phyloP scores from a whole-genome alignment of 2,329 filamentous ascomycete species.

The Clonostachys byssicola region DNA sequence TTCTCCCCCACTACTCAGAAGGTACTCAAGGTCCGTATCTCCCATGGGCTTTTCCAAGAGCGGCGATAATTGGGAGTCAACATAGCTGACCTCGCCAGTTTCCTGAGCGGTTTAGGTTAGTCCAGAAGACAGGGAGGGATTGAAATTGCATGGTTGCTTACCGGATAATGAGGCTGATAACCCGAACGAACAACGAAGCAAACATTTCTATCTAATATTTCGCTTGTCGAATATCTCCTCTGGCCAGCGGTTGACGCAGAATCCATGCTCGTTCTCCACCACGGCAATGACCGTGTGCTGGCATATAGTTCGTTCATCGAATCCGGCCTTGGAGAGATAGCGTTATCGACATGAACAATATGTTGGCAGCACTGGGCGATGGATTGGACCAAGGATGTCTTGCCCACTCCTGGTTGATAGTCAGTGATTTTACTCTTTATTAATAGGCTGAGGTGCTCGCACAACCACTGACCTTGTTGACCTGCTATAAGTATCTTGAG shows the following conservation, averaged over 20 bases:
- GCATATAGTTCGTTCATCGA: constrained; percentile 66
- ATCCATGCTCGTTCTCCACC: constrained; percentile 84
- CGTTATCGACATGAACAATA: constrained; percentile 86
- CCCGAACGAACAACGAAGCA: constrained; percentile 88
- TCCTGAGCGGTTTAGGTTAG: background rate
- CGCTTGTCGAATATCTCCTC: constrained; percentile 65
- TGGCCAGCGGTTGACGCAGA: constrained; percentile 49
- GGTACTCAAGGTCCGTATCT: constrained; percentile 69
- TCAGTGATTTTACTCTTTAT: background rate
- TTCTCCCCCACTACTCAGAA: constrained; percentile 79
- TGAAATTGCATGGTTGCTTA: background rate
- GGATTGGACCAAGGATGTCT: constrained; percentile 84
- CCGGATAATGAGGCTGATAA: constrained; percentile 22
- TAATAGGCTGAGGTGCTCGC: no score
- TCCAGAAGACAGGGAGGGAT: no score
- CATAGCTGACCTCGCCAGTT: constrained; percentile 63
- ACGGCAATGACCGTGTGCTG: constrained; percentile 79
- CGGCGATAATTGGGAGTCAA: constrained; percentile 46
- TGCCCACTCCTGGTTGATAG: constrained; percentile 65
- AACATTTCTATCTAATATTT: constrained; percentile 83
- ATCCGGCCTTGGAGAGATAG: constrained; percentile 25
- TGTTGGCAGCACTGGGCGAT: constrained; percentile 85
- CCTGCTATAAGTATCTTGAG: constrained; percentile 88
- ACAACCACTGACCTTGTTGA: constrained; percentile 53
- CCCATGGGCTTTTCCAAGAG: constrained; percentile 48